These are phyloP conservation scores for Phlebiopsis gigantea DNA, from an alignment of 768 basidiomycete genomes.

Conservation along the genomic window DNA sequence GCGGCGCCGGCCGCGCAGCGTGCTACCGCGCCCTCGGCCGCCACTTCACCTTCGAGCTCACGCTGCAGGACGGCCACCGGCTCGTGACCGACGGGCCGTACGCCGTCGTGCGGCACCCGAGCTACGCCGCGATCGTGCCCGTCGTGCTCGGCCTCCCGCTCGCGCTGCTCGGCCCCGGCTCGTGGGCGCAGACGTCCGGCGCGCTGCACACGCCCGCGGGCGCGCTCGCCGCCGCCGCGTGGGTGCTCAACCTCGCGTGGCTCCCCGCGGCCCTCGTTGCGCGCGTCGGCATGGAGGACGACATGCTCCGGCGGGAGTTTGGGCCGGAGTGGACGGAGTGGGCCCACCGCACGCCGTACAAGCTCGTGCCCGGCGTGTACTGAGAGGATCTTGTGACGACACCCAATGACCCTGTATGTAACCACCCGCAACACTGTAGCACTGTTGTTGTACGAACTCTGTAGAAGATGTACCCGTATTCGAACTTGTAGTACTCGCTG, in stretches of 20 bases:
- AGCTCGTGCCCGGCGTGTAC: constrained; percentile 11
- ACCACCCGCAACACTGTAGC: no score
- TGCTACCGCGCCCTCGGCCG: constrained; percentile 4
- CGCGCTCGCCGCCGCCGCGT: background rate
- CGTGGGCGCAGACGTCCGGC: background rate
- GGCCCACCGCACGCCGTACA: constrained; percentile 8
- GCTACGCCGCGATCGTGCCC: constrained; percentile 13
- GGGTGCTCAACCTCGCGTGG: background rate
- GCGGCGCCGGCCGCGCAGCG: background rate
- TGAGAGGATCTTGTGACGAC: background rate
- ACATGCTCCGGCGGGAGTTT: constrained; percentile 11
- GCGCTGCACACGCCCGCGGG: background rate
- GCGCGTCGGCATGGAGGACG: constrained; percentile 11
- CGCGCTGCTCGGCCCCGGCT: constrained; percentile 2
- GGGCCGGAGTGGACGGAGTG: constrained; percentile 14
- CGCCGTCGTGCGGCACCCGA: constrained; percentile 18
- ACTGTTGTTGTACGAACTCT: no score
- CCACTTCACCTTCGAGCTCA: constrained; percentile 11
- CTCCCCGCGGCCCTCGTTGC: background rate
- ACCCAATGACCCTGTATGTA: no score
- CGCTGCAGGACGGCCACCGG: constrained; percentile 4
- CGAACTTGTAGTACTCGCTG: no score
- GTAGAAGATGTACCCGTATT: no score
- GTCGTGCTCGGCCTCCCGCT: constrained; percentile 7
- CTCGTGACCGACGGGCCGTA: constrained; percentile 18